Evolutionary conservation across 768 basidiomycete species (phyloP).

Genomic region (Lentinus tigrinus): DNA sequence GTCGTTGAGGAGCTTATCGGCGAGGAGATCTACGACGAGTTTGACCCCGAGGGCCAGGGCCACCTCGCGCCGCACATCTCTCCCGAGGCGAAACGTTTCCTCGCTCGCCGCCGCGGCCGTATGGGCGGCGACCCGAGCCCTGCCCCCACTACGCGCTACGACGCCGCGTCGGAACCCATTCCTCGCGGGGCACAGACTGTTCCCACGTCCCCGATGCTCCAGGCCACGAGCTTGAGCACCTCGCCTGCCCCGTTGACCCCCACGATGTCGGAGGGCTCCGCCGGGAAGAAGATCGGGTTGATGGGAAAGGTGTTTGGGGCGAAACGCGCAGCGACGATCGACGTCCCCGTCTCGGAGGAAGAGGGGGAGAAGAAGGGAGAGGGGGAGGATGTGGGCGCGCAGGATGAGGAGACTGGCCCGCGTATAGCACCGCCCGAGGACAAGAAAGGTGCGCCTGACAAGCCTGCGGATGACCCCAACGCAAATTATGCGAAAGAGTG

Average conservation of each 20-base stretch:
- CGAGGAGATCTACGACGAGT: constrained; percentile 87
- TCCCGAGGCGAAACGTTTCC: constrained; percentile 13
- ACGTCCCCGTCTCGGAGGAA: not conserved
- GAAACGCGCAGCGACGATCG: constrained; percentile 9
- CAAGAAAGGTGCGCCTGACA: constrained; percentile 16
- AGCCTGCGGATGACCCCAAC: not conserved
- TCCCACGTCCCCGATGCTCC: constrained; percentile 4
- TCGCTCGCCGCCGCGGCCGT: constrained; percentile 7
- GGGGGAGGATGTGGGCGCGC: not conserved
- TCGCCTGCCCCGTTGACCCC: not conserved
- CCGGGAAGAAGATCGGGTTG: not conserved
- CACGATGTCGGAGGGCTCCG: not conserved
- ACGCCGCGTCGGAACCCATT: not conserved
- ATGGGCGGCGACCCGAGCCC: not conserved
- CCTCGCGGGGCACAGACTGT: constrained; percentile 4
- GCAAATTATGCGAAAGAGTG: not conserved
- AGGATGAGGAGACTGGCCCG: not conserved
- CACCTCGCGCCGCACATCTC: constrained; percentile 18
- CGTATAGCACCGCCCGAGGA: constrained; percentile 7
- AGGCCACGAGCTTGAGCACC: not conserved
- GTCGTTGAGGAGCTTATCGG: constrained; percentile 88
- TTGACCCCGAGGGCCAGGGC: constrained; percentile 63
- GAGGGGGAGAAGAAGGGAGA: not conserved
- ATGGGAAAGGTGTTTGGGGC: constrained; percentile 17
- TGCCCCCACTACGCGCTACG: not conserved